Evolutionary conservation across 768 basidiomycete species (phyloP).

Genomic region (Ramaria sp.): DNA sequence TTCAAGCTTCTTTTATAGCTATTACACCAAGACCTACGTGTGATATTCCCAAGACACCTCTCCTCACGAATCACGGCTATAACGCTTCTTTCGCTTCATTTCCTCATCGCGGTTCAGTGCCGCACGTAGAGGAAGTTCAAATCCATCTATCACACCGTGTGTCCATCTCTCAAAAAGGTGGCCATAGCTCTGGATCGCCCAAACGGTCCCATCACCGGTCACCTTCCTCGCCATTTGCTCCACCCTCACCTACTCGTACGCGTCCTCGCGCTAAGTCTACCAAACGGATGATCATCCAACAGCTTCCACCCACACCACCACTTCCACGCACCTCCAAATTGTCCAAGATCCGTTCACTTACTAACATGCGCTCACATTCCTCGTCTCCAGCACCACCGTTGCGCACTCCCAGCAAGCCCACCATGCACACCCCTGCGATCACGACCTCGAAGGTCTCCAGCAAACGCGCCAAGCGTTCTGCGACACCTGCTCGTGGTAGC

Average conservation of each 20-base stretch:
- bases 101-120: not conserved
- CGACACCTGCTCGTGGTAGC: conserved; percentile 4
- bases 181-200: conserved; percentile 1
- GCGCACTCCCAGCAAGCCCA: not conserved
- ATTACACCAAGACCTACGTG: not conserved
- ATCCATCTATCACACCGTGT: not conserved
- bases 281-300: not conserved
- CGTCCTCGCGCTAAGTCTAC: not conserved
- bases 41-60: not conserved
- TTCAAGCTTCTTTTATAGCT: not conserved
- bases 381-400: not conserved
- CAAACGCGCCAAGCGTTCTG: conserved; percentile 2
- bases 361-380: not conserved
- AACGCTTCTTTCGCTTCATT: not conserved
- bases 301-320: not conserved
- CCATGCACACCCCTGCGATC: not conserved
- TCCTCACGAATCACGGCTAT: not conserved
- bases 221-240: not conserved
- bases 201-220: not conserved
- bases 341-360: conserved; percentile 3
- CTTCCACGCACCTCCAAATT: not conserved
- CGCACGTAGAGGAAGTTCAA: not conserved
- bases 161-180: not conserved
- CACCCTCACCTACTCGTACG: not conserved
- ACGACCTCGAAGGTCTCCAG: not conserved